phyloP scores from a whole-genome alignment of 1,284 basidiomycete species.

The Ustilago lituana region DNA sequence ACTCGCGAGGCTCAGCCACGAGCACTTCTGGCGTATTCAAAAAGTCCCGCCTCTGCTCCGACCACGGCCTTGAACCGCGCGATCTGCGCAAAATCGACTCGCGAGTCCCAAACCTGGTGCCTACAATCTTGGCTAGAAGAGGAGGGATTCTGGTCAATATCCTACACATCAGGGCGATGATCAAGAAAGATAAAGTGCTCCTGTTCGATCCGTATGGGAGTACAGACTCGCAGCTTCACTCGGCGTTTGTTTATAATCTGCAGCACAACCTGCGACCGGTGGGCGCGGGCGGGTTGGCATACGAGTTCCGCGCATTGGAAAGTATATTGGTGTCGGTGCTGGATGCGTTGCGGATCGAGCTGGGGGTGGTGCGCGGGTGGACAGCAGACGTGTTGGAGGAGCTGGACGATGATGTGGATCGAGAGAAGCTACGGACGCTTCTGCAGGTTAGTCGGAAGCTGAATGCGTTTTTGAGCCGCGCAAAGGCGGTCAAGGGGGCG shows the following conservation, averaged over 20 bases:
- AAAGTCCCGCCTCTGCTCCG: constrained; percentile 84
- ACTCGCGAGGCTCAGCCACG: constrained; percentile 72
- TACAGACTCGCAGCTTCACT: constrained; percentile 51
- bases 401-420: constrained; percentile 61
- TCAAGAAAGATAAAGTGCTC: constrained; percentile 90
- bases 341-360: constrained; percentile 58
- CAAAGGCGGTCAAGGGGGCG: constrained; percentile 52
- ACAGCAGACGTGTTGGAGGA: constrained; percentile 49
- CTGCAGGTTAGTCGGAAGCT: constrained; percentile 59
- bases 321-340: constrained; percentile 58
- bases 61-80: constrained; percentile 89
- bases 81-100: constrained; percentile 97
- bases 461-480: constrained; percentile 49
- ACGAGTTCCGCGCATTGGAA: constrained; percentile 63
- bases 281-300: constrained; percentile 50
- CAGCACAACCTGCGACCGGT: constrained; percentile 52
- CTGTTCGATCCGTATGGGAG: constrained; percentile 77
- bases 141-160: constrained; percentile 86
- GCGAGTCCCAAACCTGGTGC: constrained; percentile 89
- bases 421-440: constrained; percentile 57
- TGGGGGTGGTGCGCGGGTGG: constrained; percentile 50
- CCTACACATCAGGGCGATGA: constrained; percentile 89
- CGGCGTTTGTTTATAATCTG: constrained; percentile 62
- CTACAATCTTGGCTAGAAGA: constrained; percentile 85
- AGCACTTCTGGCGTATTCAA: constrained; percentile 90